phyloP scores from a whole-genome alignment of 1,284 basidiomycete genomes.

The Ceratobasidium sp. region DNA sequence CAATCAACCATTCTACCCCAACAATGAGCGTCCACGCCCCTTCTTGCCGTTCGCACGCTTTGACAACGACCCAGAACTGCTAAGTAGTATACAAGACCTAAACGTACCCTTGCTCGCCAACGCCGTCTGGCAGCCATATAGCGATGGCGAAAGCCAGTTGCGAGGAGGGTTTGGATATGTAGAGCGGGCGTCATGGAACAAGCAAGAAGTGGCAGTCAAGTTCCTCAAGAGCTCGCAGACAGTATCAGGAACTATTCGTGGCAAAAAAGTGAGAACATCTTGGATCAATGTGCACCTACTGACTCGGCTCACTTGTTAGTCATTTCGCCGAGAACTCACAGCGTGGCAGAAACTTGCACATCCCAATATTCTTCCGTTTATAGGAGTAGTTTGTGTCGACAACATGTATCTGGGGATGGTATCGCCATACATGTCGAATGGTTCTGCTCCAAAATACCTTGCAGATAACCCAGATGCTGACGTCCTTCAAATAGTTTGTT shows the following conservation, averaged over 20 bases:
- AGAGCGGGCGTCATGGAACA: conserved; percentile 42
- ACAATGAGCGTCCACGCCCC: conserved; percentile 28
- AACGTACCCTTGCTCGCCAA: conserved; percentile 34
- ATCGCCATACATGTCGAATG: conserved; percentile 40
- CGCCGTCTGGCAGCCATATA: conserved; percentile 41
- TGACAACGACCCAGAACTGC: conserved; percentile 40
- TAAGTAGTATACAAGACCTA: conserved; percentile 42
- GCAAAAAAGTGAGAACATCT: conserved; percentile 23
- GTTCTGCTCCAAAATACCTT: conserved; percentile 40
- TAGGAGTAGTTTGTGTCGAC: conserved; percentile 30
- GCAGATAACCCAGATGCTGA: conserved; percentile 33
- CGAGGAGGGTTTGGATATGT: conserved; percentile 43
- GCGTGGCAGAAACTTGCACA: conserved; percentile 38
- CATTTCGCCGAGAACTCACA: conserved; percentile 34
- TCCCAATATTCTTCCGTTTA: conserved; percentile 37
- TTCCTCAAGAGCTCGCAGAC: conserved; percentile 44
- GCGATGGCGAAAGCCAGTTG: conserved; percentile 20
- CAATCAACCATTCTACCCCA: conserved; percentile 40
- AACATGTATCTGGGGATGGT: conserved; percentile 41
- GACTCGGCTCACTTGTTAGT: neutral
- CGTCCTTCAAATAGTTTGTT: conserved; percentile 34
- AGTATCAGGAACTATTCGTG: conserved; percentile 31
- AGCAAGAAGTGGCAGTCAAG: conserved; percentile 42
- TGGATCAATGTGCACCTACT: neutral
- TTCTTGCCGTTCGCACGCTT: conserved; percentile 43